Percentiles rank a stretch among this genome's conserved stretches.
These are phyloP conservation scores for Solanum commersonii DNA, from an alignment of 257 asterid genomes.

Conservation along the genomic window DNA sequence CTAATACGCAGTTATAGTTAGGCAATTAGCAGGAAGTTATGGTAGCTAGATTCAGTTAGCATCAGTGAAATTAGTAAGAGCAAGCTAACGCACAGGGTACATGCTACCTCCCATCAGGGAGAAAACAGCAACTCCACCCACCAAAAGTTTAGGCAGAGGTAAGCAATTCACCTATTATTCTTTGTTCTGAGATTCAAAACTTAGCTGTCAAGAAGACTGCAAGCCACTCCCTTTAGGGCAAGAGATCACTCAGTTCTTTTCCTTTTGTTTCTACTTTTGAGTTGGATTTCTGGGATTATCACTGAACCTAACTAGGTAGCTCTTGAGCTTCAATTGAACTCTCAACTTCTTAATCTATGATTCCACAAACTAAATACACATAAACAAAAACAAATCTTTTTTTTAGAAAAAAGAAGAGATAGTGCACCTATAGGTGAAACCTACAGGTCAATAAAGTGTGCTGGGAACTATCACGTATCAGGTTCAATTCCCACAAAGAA, in stretches of 20 bases:
- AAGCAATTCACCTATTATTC: neutral
- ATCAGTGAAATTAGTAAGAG: neutral
- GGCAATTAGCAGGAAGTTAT: neutral
- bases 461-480: neutral
- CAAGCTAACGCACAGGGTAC: neutral
- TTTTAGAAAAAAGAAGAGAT: neutral
- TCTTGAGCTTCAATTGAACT: neutral
- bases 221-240: neutral
- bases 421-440: neutral
- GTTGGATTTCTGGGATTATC: neutral
- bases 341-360: neutral
- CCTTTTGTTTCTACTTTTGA: neutral
- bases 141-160: neutral
- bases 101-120: neutral
- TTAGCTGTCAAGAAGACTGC: neutral
- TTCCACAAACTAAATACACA: neutral
- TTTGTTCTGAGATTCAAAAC: neutral
- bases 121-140: neutral
- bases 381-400: neutral
- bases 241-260: neutral
- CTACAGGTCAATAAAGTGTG: neutral
- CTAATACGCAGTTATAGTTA: neutral
- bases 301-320: neutral
- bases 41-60: neutral
- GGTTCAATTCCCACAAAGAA: neutral